Evolutionary conservation across 2,329 filamentous ascomycete genomes (phyloP).

Genomic region (Aureobasidium sp.): DNA sequence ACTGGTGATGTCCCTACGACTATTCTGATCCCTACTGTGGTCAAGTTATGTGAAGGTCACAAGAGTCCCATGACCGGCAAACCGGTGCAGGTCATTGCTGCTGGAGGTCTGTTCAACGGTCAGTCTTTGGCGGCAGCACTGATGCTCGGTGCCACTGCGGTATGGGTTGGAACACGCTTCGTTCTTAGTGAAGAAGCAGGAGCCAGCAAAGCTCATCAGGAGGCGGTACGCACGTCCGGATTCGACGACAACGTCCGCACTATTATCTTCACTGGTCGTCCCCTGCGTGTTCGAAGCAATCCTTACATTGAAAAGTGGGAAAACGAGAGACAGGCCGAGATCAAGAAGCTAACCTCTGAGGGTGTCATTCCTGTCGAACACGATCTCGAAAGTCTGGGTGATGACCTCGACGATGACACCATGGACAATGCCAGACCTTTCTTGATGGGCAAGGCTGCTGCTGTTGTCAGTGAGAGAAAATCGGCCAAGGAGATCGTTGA

Average conservation of each 20-base stretch:
- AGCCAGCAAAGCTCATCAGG: slow-evolving; percentile 87
- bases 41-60: slow-evolving; percentile 69
- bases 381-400: slow-evolving; percentile 76
- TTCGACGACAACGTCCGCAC: slow-evolving; percentile 96
- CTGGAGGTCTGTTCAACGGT: slow-evolving; percentile 90
- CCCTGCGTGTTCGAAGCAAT: slow-evolving; percentile 88
- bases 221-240: slow-evolving; percentile 81
- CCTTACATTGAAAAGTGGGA: slow-evolving; percentile 95
- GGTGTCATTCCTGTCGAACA: slow-evolving; percentile 89
- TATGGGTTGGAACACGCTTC: slow-evolving; percentile 97
- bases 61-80: slow-evolving; percentile 81
- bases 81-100: slow-evolving; percentile 86
- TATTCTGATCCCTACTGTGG: slow-evolving; percentile 86
- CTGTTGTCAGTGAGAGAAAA: slow-evolving; percentile 90
- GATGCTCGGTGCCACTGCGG: slow-evolving; percentile 84
- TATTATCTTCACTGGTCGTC: slow-evolving; percentile 96
- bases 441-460: slow-evolving; percentile 95
- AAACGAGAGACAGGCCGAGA: slow-evolving; percentile 79
- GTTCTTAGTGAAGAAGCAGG: slow-evolving; percentile 91
- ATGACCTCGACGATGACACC: slow-evolving; percentile 65
- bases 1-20: slow-evolving; percentile 85
- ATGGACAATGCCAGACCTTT: slow-evolving; percentile 88
- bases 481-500: slow-evolving; percentile 85
- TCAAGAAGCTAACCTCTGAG: slow-evolving; percentile 83
- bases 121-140: slow-evolving; percentile 82